Evolutionary conservation across 345 rosid species (phyloP), one percentile per base, ranked within the genome.

Genomic region (Barbarea vulgaris): DNA sequence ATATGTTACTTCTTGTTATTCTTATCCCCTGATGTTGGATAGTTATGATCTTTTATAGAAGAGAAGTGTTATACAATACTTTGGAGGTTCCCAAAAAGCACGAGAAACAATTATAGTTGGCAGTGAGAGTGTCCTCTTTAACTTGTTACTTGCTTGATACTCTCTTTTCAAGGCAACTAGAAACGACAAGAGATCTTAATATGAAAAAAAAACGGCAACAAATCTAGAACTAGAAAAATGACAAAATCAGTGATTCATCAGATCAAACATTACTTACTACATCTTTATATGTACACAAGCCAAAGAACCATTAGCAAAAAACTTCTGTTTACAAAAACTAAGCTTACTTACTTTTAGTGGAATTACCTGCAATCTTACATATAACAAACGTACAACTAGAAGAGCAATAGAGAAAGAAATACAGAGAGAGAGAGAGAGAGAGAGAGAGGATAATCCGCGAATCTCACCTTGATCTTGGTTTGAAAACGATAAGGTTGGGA

Each of bases 401-500:
- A 31, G 58, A 37, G 25, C 17, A 59, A 39, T 4, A 39, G 3
- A 28, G 27, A 52, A 15, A 34, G 34, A 41, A 53, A 64, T 21
- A 46, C 51, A 46, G 9, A 42, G 47, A 14, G 6, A 41, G 6
- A 41, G 47, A 14, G 47, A 12, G 5, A 37, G 61, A 27, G 24
- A n/a, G 60, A 59, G 64, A 25, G 39, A 55, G 19, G 9, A 47
- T 59, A 42, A 69, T 51, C 74, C 10, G 10, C 37, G 60, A 67
- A 75, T 76, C 65, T 47, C 55, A 70, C 81, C 81, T 77, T 70
- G 58, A 77, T 77, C 75, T 63, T 68, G 71, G 71, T 70, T 75
- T 77, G 71, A 77, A 77, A 77, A 70, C 72, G 76, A 77, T 46
- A 78, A 71, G 79, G 85, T 81, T 67, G 34, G 67, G 82, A 77